phyloP scores from a whole-genome alignment of 2,329 filamentous ascomycete species.

The Aspergillus sp. region DNA sequence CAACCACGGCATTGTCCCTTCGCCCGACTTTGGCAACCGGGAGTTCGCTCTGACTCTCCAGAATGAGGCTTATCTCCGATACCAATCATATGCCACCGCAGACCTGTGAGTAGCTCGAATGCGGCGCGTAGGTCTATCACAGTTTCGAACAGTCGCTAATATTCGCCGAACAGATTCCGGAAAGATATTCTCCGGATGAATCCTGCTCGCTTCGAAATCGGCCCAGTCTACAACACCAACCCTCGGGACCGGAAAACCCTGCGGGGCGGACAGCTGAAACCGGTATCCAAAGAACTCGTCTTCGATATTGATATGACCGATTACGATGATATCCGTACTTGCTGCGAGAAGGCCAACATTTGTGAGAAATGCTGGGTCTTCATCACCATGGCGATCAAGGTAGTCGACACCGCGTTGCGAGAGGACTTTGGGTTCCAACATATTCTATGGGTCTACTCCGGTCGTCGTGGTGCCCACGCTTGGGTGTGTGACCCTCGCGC shows the following conservation, averaged over 20 bases:
- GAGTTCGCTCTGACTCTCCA: conserved; percentile 96
- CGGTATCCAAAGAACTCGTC: conserved; percentile 88
- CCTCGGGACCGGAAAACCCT: conserved; percentile 89
- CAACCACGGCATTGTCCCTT: conserved; percentile 84
- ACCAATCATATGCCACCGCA: conserved; percentile 73
- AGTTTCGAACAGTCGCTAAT: conserved; percentile 2
- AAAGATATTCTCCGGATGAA: conserved; percentile 88
- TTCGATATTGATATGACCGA: conserved; percentile 99
- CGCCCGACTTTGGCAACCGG: conserved; percentile 84
- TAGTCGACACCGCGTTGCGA: conserved; percentile 79
- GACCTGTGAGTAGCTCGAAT: conserved; percentile 52
- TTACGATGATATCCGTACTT: conserved; percentile 95
- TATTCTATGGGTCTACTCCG: conserved; percentile 98
- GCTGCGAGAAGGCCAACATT: conserved; percentile 90
- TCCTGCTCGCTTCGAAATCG: conserved; percentile 95
- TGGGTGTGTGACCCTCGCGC: conserved; percentile 95
- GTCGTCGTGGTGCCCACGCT: conserved; percentile 91
- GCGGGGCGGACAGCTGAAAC: conserved; percentile 75
- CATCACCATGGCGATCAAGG: conserved; percentile 96
- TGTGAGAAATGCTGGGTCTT: conserved; percentile 95
- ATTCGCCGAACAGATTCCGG: conserved; percentile 60
- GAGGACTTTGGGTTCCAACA: conserved; percentile 97
- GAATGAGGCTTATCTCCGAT: conserved; percentile 88
- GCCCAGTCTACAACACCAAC: conserved; percentile 93
- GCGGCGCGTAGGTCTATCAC: neutral